These are phyloP conservation scores for Backusella westeae DNA, from an alignment of 192 early-diverging fungal genomes.

Conservation along the genomic window DNA sequence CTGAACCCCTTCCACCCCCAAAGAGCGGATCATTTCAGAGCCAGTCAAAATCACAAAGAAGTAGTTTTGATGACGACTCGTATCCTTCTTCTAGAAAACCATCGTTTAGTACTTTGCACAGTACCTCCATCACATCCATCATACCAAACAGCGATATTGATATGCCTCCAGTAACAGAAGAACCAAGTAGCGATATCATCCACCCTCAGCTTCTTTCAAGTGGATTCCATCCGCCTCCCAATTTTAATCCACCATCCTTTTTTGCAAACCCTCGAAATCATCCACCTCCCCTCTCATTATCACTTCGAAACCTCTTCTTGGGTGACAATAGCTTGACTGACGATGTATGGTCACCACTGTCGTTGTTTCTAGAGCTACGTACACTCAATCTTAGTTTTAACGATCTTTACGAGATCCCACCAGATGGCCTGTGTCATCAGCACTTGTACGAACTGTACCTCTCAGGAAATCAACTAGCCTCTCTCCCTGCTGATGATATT, in stretches of 20 bases:
- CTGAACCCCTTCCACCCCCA: constrained; percentile 54
- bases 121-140: constrained; percentile 9
- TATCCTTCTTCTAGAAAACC: not conserved
- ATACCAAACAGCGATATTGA: not conserved
- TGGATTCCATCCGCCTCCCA: constrained; percentile 31
- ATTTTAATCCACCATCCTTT: constrained; percentile 45
- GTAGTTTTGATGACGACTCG: not conserved
- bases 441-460: constrained; percentile 78
- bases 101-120: not conserved
- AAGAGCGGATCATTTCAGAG: not conserved
- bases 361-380: constrained; percentile 68
- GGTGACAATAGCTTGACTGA: constrained; percentile 86
- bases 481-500: constrained; percentile 85
- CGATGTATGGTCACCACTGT: constrained; percentile 74
- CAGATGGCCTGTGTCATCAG: constrained; percentile 66
- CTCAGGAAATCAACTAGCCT: constrained; percentile 79
- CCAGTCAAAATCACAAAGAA: not conserved
- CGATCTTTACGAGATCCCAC: constrained; percentile 79
- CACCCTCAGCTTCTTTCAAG: not conserved
- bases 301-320: constrained; percentile 63
- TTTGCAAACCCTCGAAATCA: constrained; percentile 47
- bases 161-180: not conserved
- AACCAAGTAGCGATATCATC: not conserved
- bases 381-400: constrained; percentile 81
- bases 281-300: constrained; percentile 53